These are phyloP conservation scores for Colletotrichum sp. DNA, from an alignment of 2,329 filamentous ascomycete species.

Conservation along the genomic window DNA sequence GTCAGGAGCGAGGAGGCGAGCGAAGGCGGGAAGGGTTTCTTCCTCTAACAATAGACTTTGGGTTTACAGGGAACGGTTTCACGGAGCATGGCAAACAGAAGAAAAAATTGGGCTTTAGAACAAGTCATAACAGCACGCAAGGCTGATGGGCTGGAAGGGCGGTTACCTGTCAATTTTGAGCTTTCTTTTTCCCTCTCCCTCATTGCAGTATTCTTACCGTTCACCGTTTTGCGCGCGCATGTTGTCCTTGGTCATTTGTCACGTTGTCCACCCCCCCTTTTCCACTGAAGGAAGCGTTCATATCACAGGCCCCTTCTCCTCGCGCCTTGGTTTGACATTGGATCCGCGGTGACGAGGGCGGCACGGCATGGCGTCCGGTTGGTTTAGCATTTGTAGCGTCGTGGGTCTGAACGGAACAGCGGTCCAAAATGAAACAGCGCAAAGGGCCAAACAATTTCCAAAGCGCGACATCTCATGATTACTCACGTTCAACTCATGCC, in stretches of 20 bases:
- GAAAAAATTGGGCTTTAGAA: slow-evolving; percentile 18
- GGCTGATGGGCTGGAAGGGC: slow-evolving; percentile 5
- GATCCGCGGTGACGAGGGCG: neutral
- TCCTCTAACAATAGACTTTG: slow-evolving; percentile 13
- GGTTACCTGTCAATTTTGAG: slow-evolving; percentile 12
- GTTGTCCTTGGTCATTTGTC: neutral
- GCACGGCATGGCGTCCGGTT: neutral
- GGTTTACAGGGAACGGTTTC: slow-evolving; percentile 3
- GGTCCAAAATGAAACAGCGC: neutral
- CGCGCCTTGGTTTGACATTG: neutral
- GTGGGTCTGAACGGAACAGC: neutral
- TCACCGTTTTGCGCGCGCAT: neutral
- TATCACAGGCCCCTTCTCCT: neutral
- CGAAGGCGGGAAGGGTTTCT: neutral
- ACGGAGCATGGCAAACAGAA: slow-evolving; percentile 16
- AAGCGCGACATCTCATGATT: neutral
- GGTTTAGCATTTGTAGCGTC: neutral
- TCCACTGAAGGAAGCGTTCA: neutral
- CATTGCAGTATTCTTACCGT: neutral
- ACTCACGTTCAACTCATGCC: neutral
- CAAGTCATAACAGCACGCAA: slow-evolving; percentile 13
- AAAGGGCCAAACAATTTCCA: neutral
- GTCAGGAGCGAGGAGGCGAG: neutral
- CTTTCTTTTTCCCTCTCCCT: neutral
- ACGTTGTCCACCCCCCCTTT: neutral